phyloP scores from a whole-genome alignment of 1,284 basidiomycete genomes.

The Moesziomyces globuligerus region DNA sequence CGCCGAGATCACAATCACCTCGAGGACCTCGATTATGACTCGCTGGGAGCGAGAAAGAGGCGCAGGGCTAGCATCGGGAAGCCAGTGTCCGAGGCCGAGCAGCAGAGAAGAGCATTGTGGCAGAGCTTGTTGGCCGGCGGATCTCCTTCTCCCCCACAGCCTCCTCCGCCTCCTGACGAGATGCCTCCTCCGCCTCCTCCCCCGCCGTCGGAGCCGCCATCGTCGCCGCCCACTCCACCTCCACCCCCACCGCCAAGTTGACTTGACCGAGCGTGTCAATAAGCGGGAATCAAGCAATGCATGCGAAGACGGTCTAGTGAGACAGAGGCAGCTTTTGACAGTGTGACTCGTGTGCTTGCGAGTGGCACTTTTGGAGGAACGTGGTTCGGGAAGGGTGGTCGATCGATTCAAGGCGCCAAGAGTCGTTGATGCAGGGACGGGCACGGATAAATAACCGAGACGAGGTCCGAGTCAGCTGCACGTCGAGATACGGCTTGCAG shows the following conservation, averaged over 20 bases:
- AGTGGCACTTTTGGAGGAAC: too few species aligned
- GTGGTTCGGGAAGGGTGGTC: too few species aligned
- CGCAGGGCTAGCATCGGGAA: not conserved
- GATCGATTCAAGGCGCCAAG: too few species aligned
- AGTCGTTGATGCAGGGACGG: too few species aligned
- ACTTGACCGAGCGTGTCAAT: too few species aligned
- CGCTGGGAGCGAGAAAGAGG: conserved; percentile 1
- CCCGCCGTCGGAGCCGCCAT: conserved; percentile 5
- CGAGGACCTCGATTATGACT: not conserved
- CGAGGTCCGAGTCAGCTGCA: too few species aligned
- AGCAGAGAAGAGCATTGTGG: conserved; percentile 18
- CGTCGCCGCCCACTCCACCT: not conserved
- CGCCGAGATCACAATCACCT: too few species aligned
- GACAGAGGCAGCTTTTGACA: too few species aligned
- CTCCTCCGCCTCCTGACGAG: not conserved
- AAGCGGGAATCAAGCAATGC: not conserved
- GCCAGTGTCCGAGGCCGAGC: not conserved
- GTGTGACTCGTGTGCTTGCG: too few species aligned
- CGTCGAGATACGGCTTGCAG: too few species aligned
- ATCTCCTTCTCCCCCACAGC: conserved; percentile 13
- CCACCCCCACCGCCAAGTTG: not conserved
- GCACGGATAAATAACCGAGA: too few species aligned
- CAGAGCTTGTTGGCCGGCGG: conserved; percentile 6
- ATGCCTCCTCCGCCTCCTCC: conserved; percentile 15
- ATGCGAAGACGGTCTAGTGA: too few species aligned